Evolutionary conservation across 805 yeast genomes (phyloP), one percentile per base, ranked within the genome.

Genomic region (Wickerhamomyces bovis): DNA sequence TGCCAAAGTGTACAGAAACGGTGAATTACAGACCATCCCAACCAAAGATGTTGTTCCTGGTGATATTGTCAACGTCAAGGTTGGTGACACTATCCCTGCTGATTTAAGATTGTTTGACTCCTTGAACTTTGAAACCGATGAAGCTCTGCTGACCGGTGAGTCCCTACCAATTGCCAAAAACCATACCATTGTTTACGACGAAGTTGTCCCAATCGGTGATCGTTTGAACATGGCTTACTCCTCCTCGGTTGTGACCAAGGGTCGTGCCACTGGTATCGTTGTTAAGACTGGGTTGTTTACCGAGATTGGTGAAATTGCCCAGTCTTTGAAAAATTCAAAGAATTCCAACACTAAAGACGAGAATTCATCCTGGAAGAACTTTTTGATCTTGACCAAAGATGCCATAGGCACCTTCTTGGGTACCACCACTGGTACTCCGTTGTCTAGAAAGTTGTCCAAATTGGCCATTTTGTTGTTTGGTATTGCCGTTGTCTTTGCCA

Each of bases 401-500:
- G 69, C 78, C 38, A 57, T 77, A 44, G 89, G 89, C 33, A 77
- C 81, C 36, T 77, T 89, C 53, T 72, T 89, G 53, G 96, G 96
- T 44, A 77, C 83, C 26, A 77, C 76, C 33, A 79, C 73, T 15
- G 96, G 96, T 31, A 89, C 96, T 3, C 96, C 96, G 2, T 72
- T 88, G 53, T 90, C 84, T 53, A 74, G 85, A 52, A 80, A 79
- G 55, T 72, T 89, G 45, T 80, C 96, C 1, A 80, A 83, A 73
- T 71, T 89, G 45, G 95, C 96, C 4, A 77, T 87, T 43, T 62
- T 76, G 39, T 70, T 89, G 41, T 87, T 88, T 54, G 72, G 73
- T 55, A 68, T 88, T 41, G 96, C 96, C 6, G 94, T 88, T n/a
- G 54, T 89, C 1, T 83, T 87, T 60, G 96, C 96, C 1, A 81